These are phyloP conservation scores for Chrysanthemum seticuspe DNA, from an alignment of 129 eudicot species.

Conservation along the genomic window DNA sequence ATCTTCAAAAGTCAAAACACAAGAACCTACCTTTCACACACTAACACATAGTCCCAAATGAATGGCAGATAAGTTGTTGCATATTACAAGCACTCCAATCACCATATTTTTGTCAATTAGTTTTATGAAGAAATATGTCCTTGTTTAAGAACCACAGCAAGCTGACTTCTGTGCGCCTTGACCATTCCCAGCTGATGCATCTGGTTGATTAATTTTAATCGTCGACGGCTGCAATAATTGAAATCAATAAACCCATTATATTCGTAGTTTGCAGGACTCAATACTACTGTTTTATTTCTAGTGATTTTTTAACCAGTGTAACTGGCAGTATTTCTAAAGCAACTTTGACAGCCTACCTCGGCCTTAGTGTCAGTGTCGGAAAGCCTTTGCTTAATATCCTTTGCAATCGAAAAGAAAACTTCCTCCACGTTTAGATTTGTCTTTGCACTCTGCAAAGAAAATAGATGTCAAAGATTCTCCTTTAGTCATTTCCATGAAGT, in stretches of 20 bases:
- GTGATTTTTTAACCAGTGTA: too few relatives aligned
- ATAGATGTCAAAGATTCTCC: conserved; percentile 19
- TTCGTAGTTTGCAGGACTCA: conserved; percentile 1
- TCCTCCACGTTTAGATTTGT: conserved; percentile 78
- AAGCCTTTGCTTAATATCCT: conserved; percentile 87
- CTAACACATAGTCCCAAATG: conserved; percentile 26
- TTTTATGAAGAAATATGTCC: not conserved
- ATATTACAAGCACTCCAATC: conserved; percentile 28
- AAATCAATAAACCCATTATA: not conserved
- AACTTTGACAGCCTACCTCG: conserved; percentile 46
- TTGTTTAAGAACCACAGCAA: conserved; percentile 57
- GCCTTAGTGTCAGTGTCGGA: conserved; percentile 76
- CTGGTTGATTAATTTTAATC: conserved; percentile 56
- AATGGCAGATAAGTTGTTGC: conserved; percentile 22
- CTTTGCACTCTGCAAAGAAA: conserved; percentile 70
- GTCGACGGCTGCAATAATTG: conserved; percentile 44
- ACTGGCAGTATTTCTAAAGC: conserved; percentile 5
- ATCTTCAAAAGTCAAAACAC: not conserved
- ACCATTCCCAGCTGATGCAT: conserved; percentile 36
- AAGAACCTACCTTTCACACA: conserved; percentile 35
- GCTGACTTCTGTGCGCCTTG: conserved; percentile 54
- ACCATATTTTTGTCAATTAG: conserved; percentile 29
- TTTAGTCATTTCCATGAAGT: not conserved
- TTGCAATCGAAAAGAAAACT: conserved; percentile 81
- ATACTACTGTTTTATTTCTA: not conserved